Conservation (phyloP, 2,329 filamentous ascomycete species). For the Aureobasidium sp. region DNA sequence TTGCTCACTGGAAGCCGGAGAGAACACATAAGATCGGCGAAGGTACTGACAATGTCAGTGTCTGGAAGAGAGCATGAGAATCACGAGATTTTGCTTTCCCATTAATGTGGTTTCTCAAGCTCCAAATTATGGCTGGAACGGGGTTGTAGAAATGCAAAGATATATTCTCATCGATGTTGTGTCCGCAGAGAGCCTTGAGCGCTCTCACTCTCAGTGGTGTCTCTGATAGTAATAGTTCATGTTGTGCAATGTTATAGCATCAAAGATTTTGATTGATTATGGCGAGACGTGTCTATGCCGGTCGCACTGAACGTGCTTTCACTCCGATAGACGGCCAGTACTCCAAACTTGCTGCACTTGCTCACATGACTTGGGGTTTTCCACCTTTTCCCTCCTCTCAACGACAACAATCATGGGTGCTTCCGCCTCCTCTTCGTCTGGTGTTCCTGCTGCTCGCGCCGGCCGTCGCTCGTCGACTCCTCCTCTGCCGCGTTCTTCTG, state of each 20-base stretch:
- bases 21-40: slow-evolving; percentile 49
- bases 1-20: slow-evolving; percentile 48
- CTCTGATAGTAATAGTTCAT: too few species aligned
- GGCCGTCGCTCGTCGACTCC: not conserved
- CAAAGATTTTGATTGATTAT: not conserved
- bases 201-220: not conserved
- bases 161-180: not conserved
- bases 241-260: not conserved
- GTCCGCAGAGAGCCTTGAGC: not conserved
- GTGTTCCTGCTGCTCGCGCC: not conserved
- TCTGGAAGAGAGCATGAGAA: slow-evolving; percentile 29
- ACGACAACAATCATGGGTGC: not conserved
- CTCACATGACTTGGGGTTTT: not conserved
- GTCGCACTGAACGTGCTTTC: not conserved
- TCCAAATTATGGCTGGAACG: not conserved
- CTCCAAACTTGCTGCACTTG: not conserved
- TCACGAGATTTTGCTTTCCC: too few species aligned
- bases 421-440: not conserved
- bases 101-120: not conserved
- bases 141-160: not conserved
- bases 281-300: too few species aligned
- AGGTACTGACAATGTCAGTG: slow-evolving; percentile 39
- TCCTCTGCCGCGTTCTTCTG: not conserved
- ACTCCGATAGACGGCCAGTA: not conserved
- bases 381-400: not conserved